Evolutionary conservation across 2,329 filamentous ascomycete genomes (phyloP).

Genomic region (Septoria linicola): DNA sequence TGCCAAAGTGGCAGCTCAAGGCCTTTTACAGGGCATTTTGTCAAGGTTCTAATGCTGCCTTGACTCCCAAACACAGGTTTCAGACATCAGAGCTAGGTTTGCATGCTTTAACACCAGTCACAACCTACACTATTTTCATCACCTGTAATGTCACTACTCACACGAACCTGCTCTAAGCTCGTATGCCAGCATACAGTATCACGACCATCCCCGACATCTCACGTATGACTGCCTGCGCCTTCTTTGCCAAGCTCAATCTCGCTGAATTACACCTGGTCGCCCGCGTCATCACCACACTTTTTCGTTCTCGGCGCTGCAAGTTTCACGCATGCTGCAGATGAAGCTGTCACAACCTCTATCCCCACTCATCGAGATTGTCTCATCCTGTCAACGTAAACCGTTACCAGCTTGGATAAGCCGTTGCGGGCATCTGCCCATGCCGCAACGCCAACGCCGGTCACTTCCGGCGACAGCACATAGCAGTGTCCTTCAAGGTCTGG

Average conservation of each 20-base stretch:
- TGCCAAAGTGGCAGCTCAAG: background rate
- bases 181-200: background rate
- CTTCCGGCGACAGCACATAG: no score
- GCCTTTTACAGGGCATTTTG: slow-evolving; percentile 4
- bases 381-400: no score
- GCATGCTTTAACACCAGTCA: slow-evolving; percentile 2
- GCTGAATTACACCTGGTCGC: slow-evolving; percentile 5
- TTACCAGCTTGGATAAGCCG: no score
- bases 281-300: slow-evolving; percentile 9
- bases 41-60: slow-evolving; percentile 10
- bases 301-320: background rate
- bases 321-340: slow-evolving; percentile 3
- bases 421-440: no score
- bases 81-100: slow-evolving; percentile 4
- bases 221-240: background rate
- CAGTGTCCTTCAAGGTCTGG: no score
- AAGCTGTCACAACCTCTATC: background rate
- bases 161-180: background rate
- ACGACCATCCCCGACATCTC: background rate
- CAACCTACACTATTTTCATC: slow-evolving; percentile 4
- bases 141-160: background rate
- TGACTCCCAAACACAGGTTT: slow-evolving; percentile 11
- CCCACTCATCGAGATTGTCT: background rate
- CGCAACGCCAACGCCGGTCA: no score
- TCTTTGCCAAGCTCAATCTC: slow-evolving; percentile 1